Evolutionary conservation across 2,329 filamentous ascomycete species (phyloP).

Genomic region (Fonsecaea monophora): DNA sequence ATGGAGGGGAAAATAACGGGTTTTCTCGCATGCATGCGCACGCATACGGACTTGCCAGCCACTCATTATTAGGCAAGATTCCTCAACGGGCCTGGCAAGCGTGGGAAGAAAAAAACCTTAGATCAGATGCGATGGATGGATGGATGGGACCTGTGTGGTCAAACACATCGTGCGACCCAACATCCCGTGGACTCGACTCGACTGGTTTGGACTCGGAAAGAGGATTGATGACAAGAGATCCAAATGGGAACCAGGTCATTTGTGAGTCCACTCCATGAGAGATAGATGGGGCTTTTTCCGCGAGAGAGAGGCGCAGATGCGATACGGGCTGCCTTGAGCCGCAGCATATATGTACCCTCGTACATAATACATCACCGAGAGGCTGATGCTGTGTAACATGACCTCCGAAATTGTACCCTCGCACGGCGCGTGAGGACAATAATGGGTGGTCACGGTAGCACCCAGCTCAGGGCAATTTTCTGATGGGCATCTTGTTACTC

Average conservation of each 20-base stretch:
- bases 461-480: background rate
- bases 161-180: background rate
- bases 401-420: background rate
- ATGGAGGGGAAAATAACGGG: too few relatives aligned
- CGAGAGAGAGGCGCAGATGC: background rate
- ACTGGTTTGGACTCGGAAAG: background rate
- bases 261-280: background rate
- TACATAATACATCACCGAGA: background rate
- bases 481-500: background rate
- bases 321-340: background rate
- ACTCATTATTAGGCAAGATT: background rate
- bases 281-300: background rate
- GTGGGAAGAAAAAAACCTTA: background rate
- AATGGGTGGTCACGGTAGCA: background rate
- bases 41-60: background rate
- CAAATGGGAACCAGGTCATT: background rate
- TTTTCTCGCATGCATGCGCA: too few relatives aligned
- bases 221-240: background rate
- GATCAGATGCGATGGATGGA: background rate
- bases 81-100: background rate
- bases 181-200: too few relatives aligned
- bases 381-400: background rate
- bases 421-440: too few relatives aligned
- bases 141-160: background rate
- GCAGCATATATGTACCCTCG: background rate